phyloP scores from a whole-genome alignment of 2,329 filamentous ascomycete genomes.

The Plenodomus biglobosus region DNA sequence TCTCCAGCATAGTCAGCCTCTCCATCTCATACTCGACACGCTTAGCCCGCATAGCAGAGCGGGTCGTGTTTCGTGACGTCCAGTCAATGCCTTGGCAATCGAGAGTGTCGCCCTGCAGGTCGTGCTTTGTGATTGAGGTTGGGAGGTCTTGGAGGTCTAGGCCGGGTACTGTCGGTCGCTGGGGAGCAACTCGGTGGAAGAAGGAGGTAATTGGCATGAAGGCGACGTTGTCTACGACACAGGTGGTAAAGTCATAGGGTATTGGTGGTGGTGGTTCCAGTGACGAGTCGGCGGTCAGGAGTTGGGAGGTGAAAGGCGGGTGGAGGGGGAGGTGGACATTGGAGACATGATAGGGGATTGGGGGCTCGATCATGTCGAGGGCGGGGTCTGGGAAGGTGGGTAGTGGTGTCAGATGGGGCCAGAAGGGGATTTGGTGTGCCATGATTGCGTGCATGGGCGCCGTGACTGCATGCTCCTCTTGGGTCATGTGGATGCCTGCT shows the following conservation, averaged over 20 bases:
- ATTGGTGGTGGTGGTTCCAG: slow-evolving; percentile 27
- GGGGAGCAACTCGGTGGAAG: slow-evolving; percentile 24
- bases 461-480: slow-evolving; percentile 6
- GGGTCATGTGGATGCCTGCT: slow-evolving; percentile 4
- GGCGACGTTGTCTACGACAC: slow-evolving; percentile 18
- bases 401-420: slow-evolving; percentile 5
- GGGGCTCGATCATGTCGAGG: slow-evolving; percentile 9
- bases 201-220: slow-evolving; percentile 35
- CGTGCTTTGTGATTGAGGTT: slow-evolving; percentile 30
- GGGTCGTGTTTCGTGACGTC: slow-evolving; percentile 33
- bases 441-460: slow-evolving; percentile 18
- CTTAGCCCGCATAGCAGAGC: slow-evolving; percentile 27
- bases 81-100: slow-evolving; percentile 47
- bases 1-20: slow-evolving; percentile 19
- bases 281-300: slow-evolving; percentile 19
- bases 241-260: slow-evolving; percentile 15
- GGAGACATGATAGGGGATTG: slow-evolving; percentile 14
- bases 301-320: slow-evolving; percentile 11
- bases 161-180: slow-evolving; percentile 17
- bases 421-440: slow-evolving; percentile 15
- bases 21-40: slow-evolving; percentile 27
- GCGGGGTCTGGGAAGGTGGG: background rate
- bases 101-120: slow-evolving; percentile 38
- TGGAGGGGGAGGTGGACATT: slow-evolving; percentile 14
- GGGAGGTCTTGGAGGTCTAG: slow-evolving; percentile 32